These are phyloP conservation scores for Calonectria fujianensis DNA, from an alignment of 2,329 filamentous ascomycete species.

Conservation along the genomic window DNA sequence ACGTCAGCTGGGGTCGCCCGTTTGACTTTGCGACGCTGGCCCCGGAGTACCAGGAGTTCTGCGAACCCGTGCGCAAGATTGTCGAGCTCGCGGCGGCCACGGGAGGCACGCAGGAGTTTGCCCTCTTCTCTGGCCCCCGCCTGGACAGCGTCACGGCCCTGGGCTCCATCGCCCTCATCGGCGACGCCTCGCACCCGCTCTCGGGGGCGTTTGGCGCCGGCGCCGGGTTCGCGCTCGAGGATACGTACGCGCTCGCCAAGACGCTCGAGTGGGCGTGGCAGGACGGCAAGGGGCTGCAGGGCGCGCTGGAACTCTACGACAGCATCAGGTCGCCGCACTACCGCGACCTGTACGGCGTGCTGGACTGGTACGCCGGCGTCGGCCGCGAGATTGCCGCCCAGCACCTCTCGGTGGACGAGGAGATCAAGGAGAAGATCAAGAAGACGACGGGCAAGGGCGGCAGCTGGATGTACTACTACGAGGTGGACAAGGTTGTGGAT, in stretches of 20 bases:
- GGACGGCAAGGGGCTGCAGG: slow-evolving; percentile 40
- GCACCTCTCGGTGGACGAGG: slow-evolving; percentile 46
- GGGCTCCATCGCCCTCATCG: slow-evolving; percentile 66
- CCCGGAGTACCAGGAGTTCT: slow-evolving; percentile 56
- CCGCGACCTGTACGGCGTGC: slow-evolving; percentile 50
- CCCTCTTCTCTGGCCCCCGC: slow-evolving; percentile 56
- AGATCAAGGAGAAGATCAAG: slow-evolving; percentile 51
- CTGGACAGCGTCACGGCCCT: slow-evolving; percentile 53
- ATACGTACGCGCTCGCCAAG: slow-evolving; percentile 53
- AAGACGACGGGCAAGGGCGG: slow-evolving; percentile 48
- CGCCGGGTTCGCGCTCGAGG: slow-evolving; percentile 62
- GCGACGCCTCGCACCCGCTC: slow-evolving; percentile 73
- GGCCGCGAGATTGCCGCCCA: slow-evolving; percentile 44
- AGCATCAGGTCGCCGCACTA: slow-evolving; percentile 56
- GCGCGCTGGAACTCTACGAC: slow-evolving; percentile 54
- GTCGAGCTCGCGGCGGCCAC: slow-evolving; percentile 54
- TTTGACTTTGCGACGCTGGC: slow-evolving; percentile 48
- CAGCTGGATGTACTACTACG: slow-evolving; percentile 56
- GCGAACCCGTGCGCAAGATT: slow-evolving; percentile 55
- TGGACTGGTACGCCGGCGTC: slow-evolving; percentile 51
- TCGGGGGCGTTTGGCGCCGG: slow-evolving; percentile 66
- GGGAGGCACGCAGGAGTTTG: slow-evolving; percentile 55
- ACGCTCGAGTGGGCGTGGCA: slow-evolving; percentile 52
- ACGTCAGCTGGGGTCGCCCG: slow-evolving; percentile 57
- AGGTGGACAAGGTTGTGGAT: slow-evolving; percentile 49